phyloP scores from a whole-genome alignment of 129 eudicot genomes.

The Logfia minima region DNA sequence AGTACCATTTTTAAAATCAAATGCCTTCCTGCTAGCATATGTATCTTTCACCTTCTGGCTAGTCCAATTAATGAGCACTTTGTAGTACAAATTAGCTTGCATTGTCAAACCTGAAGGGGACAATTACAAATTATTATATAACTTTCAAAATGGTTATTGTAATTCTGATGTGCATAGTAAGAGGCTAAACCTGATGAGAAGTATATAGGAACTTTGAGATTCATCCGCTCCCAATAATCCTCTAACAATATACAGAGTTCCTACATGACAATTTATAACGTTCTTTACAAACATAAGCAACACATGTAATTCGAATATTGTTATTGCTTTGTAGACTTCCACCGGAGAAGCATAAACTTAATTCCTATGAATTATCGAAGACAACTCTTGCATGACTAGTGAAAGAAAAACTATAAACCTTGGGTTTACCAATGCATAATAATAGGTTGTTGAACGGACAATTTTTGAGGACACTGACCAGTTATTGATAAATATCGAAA shows the following conservation, averaged over 20 bases:
- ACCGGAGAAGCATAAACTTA: no score
- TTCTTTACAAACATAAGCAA: background rate
- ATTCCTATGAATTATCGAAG: no score
- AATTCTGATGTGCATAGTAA: slow-evolving; percentile 9
- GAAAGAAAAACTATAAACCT: no score
- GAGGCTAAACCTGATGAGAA: slow-evolving; percentile 65
- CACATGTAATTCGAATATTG: no score
- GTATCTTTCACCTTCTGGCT: slow-evolving; percentile 94
- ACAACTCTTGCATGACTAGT: no score
- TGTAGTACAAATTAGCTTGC: slow-evolving; percentile 87
- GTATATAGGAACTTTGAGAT: slow-evolving; percentile 83
- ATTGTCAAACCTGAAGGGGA: slow-evolving; percentile 68
- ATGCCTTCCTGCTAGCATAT: slow-evolving; percentile 70
- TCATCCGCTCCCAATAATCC: slow-evolving; percentile 95
- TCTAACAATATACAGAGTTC: slow-evolving; percentile 85
- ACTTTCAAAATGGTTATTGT: background rate
- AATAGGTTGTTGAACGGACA: no score
- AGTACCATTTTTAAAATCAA: slow-evolving; percentile 83
- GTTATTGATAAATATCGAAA: background rate
- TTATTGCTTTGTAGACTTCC: no score
- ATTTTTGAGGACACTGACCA: no score
- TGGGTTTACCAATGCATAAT: no score
- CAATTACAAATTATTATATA: background rate
- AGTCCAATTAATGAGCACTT: slow-evolving; percentile 90
- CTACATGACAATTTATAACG: slow-evolving; percentile 36